phyloP scores from a whole-genome alignment of 2,329 filamentous ascomycete species.

The Zymoseptoria passerinii region DNA sequence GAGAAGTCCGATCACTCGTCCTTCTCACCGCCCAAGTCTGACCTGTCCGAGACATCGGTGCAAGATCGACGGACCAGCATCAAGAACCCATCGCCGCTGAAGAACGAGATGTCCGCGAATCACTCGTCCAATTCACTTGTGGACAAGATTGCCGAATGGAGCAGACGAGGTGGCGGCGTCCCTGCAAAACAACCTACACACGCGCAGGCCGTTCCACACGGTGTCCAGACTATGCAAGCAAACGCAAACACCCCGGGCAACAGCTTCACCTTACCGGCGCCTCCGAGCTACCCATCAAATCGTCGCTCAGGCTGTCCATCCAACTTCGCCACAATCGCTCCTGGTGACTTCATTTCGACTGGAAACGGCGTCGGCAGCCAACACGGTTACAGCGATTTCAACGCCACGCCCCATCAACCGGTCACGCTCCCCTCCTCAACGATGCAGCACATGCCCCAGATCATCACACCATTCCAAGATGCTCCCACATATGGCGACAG shows the following conservation, averaged over 20 bases:
- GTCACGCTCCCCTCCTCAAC: not conserved
- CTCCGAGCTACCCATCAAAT: not conserved
- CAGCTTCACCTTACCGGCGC: not conserved
- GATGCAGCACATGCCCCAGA: not conserved
- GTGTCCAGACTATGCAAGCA: not conserved
- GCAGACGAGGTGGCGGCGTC: constrained; percentile 1
- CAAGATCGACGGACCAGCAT: not conserved
- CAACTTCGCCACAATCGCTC: not conserved
- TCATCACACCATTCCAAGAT: not conserved
- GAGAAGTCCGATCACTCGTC: constrained; percentile 10
- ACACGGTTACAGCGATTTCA: not conserved
- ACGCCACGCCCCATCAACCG: not conserved
- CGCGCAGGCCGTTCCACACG: not conserved
- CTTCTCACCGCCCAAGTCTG: constrained; percentile 8
- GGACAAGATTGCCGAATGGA: constrained; percentile 12
- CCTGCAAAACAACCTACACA: not conserved
- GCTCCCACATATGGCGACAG: not conserved
- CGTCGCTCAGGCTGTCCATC: not conserved
- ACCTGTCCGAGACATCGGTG: not conserved
- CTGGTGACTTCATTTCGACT: not conserved
- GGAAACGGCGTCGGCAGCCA: not conserved
- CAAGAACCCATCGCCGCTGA: not conserved
- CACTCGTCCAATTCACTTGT: not conserved
- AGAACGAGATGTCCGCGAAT: not conserved
- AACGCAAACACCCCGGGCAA: not conserved